These are phyloP conservation scores for Pseudocercospora fuligena DNA, from an alignment of 2,329 filamentous ascomycete species.

Conservation along the genomic window DNA sequence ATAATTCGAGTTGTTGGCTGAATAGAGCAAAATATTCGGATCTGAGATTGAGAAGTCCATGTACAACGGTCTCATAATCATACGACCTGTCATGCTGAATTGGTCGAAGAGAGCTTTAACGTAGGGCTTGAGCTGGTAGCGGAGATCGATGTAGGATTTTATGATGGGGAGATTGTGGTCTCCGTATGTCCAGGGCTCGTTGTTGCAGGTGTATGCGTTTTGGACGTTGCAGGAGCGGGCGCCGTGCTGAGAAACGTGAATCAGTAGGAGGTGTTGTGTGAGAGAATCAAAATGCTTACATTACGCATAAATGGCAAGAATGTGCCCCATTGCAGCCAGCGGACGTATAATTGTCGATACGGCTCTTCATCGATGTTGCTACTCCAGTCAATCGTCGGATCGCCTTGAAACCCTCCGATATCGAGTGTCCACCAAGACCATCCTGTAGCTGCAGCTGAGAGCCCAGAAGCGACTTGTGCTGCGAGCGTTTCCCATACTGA, in stretches of 20 bases:
- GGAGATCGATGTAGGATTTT: constrained; percentile 37
- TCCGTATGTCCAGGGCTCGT: constrained; percentile 42
- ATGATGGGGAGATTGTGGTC: constrained; percentile 37
- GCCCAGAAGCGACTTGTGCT: constrained; percentile 36
- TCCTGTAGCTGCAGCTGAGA: constrained; percentile 37
- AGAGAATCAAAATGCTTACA: neutral
- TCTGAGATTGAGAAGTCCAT: constrained; percentile 46
- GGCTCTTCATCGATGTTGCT: constrained; percentile 38
- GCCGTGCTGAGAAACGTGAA: constrained; percentile 26
- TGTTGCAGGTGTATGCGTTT: constrained; percentile 44
- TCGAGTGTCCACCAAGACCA: constrained; percentile 41
- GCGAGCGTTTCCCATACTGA: constrained; percentile 39
- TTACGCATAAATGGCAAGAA: constrained; percentile 42
- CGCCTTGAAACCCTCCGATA: constrained; percentile 39
- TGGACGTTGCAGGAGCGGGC: constrained; percentile 36
- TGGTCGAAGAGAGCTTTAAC: constrained; percentile 41
- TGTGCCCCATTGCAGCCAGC: constrained; percentile 41
- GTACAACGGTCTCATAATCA: constrained; percentile 47
- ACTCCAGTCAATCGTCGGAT: constrained; percentile 43
- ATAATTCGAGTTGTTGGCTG: constrained; percentile 39
- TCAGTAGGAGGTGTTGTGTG: neutral
- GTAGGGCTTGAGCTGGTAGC: constrained; percentile 39
- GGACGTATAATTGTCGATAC: constrained; percentile 39
- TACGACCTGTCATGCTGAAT: constrained; percentile 41
- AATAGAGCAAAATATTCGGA: constrained; percentile 31